Percentiles rank a stretch among this genome's conserved stretches.
Evolutionary conservation across 2,329 filamentous ascomycete species (phyloP).

Genomic region (Pseudohalonectria lignicola): DNA sequence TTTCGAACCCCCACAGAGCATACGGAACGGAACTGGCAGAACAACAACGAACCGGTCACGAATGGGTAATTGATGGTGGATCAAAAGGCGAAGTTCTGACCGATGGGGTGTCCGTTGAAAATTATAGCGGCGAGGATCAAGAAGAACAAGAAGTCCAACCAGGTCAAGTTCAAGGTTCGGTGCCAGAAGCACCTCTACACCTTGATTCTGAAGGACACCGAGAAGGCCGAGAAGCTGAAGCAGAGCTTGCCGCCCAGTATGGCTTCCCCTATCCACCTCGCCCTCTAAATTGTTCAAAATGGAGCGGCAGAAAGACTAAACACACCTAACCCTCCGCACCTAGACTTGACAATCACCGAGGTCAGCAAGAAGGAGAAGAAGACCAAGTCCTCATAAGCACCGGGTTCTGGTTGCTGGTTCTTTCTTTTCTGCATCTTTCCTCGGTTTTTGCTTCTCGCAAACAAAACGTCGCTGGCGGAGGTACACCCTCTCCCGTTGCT

Average conservation of each 20-base stretch:
- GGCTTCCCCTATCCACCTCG: constrained; percentile 22
- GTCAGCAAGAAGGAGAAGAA: constrained; percentile 50
- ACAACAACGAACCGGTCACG: no score
- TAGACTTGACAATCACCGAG: constrained; percentile 43
- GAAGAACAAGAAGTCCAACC: constrained; percentile 82
- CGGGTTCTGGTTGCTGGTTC: no score
- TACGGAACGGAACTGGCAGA: no score
- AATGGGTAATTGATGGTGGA: no score
- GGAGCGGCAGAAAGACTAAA: background rate
- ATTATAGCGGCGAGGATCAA: constrained; percentile 81
- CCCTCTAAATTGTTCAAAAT: background rate
- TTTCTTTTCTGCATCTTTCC: no score
- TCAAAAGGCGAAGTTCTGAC: no score
- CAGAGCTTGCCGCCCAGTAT: constrained; percentile 94
- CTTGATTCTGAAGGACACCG: constrained; percentile 93
- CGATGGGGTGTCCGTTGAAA: no score
- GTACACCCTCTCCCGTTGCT: no score
- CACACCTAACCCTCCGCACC: no score
- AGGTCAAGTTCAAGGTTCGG: constrained; percentile 99
- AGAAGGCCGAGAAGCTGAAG: constrained; percentile 99
- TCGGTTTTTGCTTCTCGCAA: no score
- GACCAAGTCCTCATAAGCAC: constrained; percentile 25
- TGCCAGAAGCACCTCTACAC: constrained; percentile 96
- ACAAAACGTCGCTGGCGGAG: no score
- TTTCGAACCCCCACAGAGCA: constrained; percentile 23